Conservation (phyloP, 495 filamentous ascomycete genomes). For the Lasiosphaeria ovina region DNA sequence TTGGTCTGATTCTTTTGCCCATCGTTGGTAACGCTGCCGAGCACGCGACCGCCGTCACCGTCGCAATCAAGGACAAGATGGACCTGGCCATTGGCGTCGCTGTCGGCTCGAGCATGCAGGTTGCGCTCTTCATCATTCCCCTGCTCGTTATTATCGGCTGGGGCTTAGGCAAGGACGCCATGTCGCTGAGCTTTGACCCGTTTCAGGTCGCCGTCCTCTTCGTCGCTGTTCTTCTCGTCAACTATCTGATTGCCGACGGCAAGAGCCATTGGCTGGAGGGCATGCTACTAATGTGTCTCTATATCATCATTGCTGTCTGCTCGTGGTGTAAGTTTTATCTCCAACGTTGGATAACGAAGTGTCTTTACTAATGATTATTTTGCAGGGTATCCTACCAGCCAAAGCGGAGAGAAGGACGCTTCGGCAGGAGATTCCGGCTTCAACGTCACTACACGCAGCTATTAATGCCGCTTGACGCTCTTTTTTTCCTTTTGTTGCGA, state of each 20-base stretch:
- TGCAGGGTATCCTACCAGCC: no score
- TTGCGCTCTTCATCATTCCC: constrained; percentile 76
- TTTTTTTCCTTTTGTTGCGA: no score
- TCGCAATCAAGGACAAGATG: constrained; percentile 89
- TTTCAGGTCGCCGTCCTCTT: constrained; percentile 82
- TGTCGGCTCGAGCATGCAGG: constrained; percentile 84
- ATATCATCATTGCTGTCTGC: constrained; percentile 67
- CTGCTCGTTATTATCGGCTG: constrained; percentile 77
- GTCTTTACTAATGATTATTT: no score
- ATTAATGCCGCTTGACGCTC: no score
- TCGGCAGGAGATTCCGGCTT: no score
- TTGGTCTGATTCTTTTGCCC: constrained; percentile 81
- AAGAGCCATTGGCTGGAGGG: constrained; percentile 71
- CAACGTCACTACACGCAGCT: no score
- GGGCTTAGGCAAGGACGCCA: constrained; percentile 65
- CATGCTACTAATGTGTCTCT: constrained; percentile 68
- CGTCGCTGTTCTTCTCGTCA: constrained; percentile 74
- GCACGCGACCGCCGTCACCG: constrained; percentile 83
- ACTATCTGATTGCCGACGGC: constrained; percentile 73
- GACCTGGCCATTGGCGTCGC: constrained; percentile 82
- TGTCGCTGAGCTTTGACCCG: constrained; percentile 76
- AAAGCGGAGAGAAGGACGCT: no score
- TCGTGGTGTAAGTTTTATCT: constrained; percentile 47
- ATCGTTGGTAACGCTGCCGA: constrained; percentile 89
- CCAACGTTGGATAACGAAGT: no score